Conservation (phyloP, 2,329 filamentous ascomycete genomes). For the Pyrenophora tritici-repentis region DNA sequence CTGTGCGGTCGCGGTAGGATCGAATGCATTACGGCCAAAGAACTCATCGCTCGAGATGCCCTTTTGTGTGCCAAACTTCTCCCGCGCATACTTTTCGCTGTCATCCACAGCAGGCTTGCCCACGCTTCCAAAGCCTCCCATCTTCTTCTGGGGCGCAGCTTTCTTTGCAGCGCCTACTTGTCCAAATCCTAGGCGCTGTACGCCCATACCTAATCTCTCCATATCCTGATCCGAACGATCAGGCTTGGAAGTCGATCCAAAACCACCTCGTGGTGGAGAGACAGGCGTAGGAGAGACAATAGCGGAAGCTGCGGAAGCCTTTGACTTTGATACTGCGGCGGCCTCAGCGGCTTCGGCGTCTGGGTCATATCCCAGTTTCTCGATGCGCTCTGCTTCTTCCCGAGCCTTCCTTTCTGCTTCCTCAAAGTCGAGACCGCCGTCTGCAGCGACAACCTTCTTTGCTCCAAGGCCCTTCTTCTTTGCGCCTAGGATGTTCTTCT, state of each 20-base stretch:
- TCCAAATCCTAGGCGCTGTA: conserved; percentile 84
- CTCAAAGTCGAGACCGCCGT: conserved; percentile 81
- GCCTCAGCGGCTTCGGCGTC: conserved; percentile 70
- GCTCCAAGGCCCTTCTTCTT: conserved; percentile 62
- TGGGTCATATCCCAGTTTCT: conserved; percentile 92
- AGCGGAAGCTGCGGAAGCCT: conserved; percentile 56
- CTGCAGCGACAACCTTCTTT: conserved; percentile 75
- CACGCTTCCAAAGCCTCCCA: conserved; percentile 88
- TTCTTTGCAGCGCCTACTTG: conserved; percentile 71
- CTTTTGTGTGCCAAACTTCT: conserved; percentile 91
- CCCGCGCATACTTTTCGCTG: conserved; percentile 78
- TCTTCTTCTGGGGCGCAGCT: conserved; percentile 67
- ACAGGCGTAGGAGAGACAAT: conserved; percentile 78
- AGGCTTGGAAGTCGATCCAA: conserved; percentile 62
- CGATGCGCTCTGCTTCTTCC: conserved; percentile 94
- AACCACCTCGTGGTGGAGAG: conserved; percentile 66
- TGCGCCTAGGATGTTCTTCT: conserved; percentile 87
- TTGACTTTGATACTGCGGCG: conserved; percentile 44
- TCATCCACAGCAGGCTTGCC: conserved; percentile 73
- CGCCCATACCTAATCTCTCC: conserved; percentile 87
- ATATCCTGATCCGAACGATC: conserved; percentile 73
- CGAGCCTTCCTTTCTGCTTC: conserved; percentile 96
- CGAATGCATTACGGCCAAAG: conserved; percentile 88
- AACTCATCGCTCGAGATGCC: conserved; percentile 98
- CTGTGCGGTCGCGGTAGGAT: conserved; percentile 78